phyloP scores from a whole-genome alignment of 495 filamentous ascomycete genomes.

The Parathielavia hyrcaniae region DNA sequence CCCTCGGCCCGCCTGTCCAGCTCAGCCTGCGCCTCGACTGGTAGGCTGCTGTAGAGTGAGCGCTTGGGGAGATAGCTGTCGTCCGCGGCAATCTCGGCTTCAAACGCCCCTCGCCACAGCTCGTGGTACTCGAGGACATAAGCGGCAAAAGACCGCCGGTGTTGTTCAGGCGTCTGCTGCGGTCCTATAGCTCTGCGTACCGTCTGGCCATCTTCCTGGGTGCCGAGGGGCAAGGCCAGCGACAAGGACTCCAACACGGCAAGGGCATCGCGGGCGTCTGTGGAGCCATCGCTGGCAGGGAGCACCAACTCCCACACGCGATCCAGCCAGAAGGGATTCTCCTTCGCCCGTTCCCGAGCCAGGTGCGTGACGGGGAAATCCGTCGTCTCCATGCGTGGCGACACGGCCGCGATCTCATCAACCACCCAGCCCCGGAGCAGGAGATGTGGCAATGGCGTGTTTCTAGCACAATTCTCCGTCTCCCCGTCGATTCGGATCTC shows the following conservation, averaged over 20 bases:
- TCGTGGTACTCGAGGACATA: slow-evolving; percentile 20
- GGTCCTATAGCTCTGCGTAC: slow-evolving; percentile 6
- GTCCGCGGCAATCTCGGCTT: neutral
- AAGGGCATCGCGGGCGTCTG: neutral
- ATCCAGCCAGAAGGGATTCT: slow-evolving; percentile 22
- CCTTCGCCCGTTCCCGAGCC: slow-evolving; percentile 14
- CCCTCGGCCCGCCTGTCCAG: slow-evolving; percentile 15
- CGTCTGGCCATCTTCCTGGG: slow-evolving; percentile 7
- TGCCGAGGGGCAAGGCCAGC: slow-evolving; percentile 15
- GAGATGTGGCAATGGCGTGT: slow-evolving; percentile 15
- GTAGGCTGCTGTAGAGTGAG: slow-evolving; percentile 17
- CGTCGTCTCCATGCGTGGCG: slow-evolving; percentile 19
- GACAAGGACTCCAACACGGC: slow-evolving; percentile 16
- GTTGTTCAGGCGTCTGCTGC: slow-evolving; percentile 12
- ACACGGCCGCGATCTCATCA: slow-evolving; percentile 17
- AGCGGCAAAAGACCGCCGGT: slow-evolving; percentile 17
- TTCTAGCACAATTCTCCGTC: neutral
- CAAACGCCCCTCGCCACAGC: too few relatives aligned
- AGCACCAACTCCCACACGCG: slow-evolving; percentile 15
- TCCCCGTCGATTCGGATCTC: slow-evolving; percentile 8
- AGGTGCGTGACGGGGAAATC: slow-evolving; percentile 22
- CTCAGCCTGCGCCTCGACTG: slow-evolving; percentile 8
- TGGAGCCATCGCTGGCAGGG: neutral
- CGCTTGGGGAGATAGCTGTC: neutral
- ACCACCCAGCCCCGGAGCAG: slow-evolving; percentile 18